phyloP scores from a whole-genome alignment of 192 early-diverging fungal genomes.

The Linnemannia exigua region DNA sequence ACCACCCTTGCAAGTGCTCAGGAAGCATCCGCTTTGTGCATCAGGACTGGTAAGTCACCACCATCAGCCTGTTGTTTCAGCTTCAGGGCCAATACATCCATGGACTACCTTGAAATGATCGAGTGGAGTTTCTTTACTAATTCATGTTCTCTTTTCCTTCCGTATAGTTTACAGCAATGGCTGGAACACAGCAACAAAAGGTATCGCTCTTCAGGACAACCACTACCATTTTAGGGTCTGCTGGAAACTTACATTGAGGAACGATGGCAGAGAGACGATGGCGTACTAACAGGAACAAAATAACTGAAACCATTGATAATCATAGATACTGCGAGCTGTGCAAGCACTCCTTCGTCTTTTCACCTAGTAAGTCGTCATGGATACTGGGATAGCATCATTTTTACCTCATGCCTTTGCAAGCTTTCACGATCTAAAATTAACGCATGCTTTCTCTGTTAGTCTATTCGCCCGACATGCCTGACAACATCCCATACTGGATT shows the following conservation, averaged over 20 bases:
- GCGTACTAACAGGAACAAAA: background rate
- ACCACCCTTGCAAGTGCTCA: constrained; percentile 95
- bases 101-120: background rate
- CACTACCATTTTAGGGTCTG: background rate
- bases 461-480: constrained; percentile 81
- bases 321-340: constrained; percentile 90
- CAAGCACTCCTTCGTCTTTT: constrained; percentile 87
- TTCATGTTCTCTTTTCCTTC: background rate
- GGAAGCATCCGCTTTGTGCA: constrained; percentile 97
- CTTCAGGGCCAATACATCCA: too few relatives aligned
- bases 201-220: constrained; percentile 44
- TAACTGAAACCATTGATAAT: constrained; percentile 3
- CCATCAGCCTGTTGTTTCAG: background rate
- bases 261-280: constrained; percentile 1
- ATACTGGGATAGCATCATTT: background rate
- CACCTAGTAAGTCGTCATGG: constrained; percentile 72
- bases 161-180: constrained; percentile 83
- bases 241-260: background rate
- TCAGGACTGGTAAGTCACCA: constrained; percentile 79
- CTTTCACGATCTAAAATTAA: background rate
- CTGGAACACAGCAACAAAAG: constrained; percentile 84
- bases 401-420: background rate
- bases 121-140: background rate
- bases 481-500: constrained; percentile 70
- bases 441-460: constrained; percentile 49